Base-by-base conservation (phyloP, 1,284 basidiomycete species). In the Trichosporon coremiiforme region DNA sequence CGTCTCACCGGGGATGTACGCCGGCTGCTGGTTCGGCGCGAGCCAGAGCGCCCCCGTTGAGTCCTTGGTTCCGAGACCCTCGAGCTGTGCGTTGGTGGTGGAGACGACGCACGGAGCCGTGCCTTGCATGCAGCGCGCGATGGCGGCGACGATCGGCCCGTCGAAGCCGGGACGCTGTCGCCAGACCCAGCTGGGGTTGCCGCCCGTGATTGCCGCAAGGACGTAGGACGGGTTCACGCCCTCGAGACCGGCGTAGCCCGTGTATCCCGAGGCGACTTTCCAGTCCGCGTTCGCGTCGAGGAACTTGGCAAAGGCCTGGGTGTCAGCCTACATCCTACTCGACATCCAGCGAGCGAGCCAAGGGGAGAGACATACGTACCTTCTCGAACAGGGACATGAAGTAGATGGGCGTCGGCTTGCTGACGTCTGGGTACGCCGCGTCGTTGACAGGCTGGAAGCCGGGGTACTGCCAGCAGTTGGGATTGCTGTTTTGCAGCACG, bases 371-470 rank as follows among this genome's bases (percentile, higher is more conserved):
- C n/a, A n/a, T n/a, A 45, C 47, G 22, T 20, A 53, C 47, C 71
- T 74, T 74, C 63, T 74, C 73, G 47, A 74, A 68, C 17, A 74
- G 68, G 20, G 73, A 71, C 63, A 74, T 72, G 68, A 72, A 74
- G 67, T 71, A 72, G 64, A 72, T 70, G 17, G 71, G 70, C 7
- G 73, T 74, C 0, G 71, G 68, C 6, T 66, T 68, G 13, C 50
- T n/a, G 20, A 67, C 62, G 38, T 47, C 70, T 0, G 68, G 68
- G 22, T 66, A 38, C 25, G 71, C 73, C 0, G 73, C 73, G 47
- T 74, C 73, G 47, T 63, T 55, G 10, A 71, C 71, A 8, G 73
- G 73, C 68, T 72, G 70, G 67, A 66, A 74, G 15, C 73, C 73
- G 1, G 68, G 69, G 65, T 72, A 74, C 8, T 66, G 64, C 65